A percentile compares a stretch with the other conserved stretches of the same genome.
Conservation (phyloP, 352 stramenopile genomes). For the Elongisporangium prolatum region DNA sequence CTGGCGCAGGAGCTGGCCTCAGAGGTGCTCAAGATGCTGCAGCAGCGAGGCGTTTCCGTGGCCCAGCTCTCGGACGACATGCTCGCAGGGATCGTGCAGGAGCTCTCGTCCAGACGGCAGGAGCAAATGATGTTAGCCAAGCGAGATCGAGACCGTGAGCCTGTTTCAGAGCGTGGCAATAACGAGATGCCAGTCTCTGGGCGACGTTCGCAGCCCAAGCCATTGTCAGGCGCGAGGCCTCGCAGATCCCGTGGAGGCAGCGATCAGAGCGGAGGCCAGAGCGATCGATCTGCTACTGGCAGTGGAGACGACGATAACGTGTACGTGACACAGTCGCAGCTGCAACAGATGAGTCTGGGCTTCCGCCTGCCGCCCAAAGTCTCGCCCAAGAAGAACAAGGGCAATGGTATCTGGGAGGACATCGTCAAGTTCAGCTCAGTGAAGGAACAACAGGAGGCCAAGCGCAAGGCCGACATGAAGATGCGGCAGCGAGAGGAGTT, state of each 20-base stretch:
- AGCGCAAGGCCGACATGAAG: conserved; percentile 29
- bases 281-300: not conserved
- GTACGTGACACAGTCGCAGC: conserved; percentile 64
- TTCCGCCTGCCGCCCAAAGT: conserved; percentile 55
- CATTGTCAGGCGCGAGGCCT: not conserved
- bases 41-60: conserved; percentile 28
- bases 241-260: conserved; percentile 1
- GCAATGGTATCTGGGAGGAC: conserved; percentile 78
- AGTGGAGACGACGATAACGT: conserved; percentile 34
- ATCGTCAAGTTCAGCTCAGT: conserved; percentile 77
- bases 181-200: conserved; percentile 9
- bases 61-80: conserved; percentile 34
- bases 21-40: conserved; percentile 47
- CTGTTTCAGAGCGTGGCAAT: not conserved
- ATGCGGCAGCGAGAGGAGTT: conserved; percentile 28
- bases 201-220: conserved; percentile 13
- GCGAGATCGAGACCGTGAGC: conserved; percentile 1
- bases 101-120: conserved; percentile 28
- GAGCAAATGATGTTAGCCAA: conserved; percentile 27
- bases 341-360: conserved; percentile 64
- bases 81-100: conserved; percentile 33
- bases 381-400: conserved; percentile 73
- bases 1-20: conserved; percentile 58
- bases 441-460: conserved; percentile 57
- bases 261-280: conserved; percentile 3